phyloP scores from a whole-genome alignment of 2,329 filamentous ascomycete genomes.

The Venturia carpophila region DNA sequence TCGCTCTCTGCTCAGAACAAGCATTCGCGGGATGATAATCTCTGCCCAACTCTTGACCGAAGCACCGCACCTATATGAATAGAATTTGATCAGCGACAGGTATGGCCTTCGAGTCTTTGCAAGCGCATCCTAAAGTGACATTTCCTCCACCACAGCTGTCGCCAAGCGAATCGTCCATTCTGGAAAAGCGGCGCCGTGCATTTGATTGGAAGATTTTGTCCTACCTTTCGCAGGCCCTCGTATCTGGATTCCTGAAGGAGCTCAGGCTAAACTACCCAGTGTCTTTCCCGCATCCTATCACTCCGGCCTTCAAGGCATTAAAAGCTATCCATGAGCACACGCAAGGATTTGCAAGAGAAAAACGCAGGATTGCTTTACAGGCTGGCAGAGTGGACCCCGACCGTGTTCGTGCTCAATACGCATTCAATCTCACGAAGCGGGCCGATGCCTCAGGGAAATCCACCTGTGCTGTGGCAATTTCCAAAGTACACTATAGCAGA shows the following conservation, averaged over 20 bases:
- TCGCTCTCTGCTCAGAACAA: too few species aligned
- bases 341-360: not conserved
- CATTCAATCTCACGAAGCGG: constrained; percentile 1
- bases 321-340: not conserved
- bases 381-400: not conserved
- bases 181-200: not conserved
- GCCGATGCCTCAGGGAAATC: not conserved
- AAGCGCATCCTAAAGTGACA: not conserved
- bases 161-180: not conserved
- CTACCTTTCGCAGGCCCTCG: not conserved
- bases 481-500: not conserved
- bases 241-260: not conserved
- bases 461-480: not conserved
- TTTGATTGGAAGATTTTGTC: constrained; percentile 7
- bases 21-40: not conserved
- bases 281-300: not conserved
- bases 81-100: not conserved
- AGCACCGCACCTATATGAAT: not conserved
- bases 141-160: not conserved
- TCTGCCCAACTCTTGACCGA: not conserved
- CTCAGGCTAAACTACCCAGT: not conserved
- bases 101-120: not conserved
- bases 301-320: not conserved
- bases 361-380: not conserved
- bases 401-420: not conserved